Base-by-base conservation (phyloP, 2,329 filamentous ascomycete species). In the Colletotrichum echinochloae region DNA sequence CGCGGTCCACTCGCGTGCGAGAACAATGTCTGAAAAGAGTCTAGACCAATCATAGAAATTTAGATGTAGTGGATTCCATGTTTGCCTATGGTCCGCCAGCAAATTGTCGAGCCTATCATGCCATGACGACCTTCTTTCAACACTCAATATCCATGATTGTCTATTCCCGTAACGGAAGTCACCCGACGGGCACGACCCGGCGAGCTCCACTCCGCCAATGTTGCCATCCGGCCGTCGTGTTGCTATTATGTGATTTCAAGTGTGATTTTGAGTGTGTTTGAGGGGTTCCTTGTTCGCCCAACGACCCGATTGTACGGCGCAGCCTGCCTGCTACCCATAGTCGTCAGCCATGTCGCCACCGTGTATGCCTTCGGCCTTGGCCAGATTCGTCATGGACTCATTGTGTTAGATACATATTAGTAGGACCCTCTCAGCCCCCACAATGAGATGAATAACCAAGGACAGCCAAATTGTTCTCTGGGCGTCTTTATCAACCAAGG, bases 161-260 rank as follows among this genome's bases (percentile, higher is more conserved):
- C 51, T 30, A 9, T 30, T 37, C 44, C 57, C 64, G 52, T 51
- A 54, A 20, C 64, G 64, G 67, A 67, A 46, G 51, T 67, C 67
- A 33, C 46, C 67, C 67, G 57, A 67, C 51, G 44, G 44, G 12
- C 20, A 46, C 23, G 20, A 23, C n/a, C 44, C 20, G 44, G 4
- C 16, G 20, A 8, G n/a, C 41, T 2, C 20, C 30, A 33, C 30
- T 11, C 20, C 28, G 12, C 39, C 57, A 55, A 37, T n/a, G 23
- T 41, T 37, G 37, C 64, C 48, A 39, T 28, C 37, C 66, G 57
- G 59, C 52, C n/a, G n/a, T 67, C 64, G 44, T 26, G 39, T 52
- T 46, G n/a, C 44, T 41, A 48, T 41, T 35, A 5, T 6, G 37
- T 39, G 37, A 3, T 39, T 16, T 16, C 5, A 23, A 48, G 23